phyloP scores from a whole-genome alignment of 2,329 filamentous ascomycete genomes.

The Lasiodiplodia citricola region DNA sequence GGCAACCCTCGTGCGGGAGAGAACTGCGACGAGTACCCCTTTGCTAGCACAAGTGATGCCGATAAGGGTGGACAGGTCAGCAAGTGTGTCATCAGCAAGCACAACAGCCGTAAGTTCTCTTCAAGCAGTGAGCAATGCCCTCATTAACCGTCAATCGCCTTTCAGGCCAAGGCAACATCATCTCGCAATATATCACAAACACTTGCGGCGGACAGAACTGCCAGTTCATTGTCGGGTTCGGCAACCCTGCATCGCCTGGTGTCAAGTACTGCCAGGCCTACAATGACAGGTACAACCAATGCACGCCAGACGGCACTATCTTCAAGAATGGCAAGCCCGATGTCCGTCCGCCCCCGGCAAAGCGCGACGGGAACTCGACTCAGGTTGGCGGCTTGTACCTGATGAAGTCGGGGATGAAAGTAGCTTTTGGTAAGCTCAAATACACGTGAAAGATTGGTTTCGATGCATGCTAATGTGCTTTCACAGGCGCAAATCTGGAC shows the following conservation, averaged over 20 bases:
- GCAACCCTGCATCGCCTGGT: background rate
- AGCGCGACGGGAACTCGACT: background rate
- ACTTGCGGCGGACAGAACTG: background rate
- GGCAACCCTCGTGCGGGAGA: background rate
- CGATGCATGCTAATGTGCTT: background rate
- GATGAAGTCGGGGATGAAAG: background rate
- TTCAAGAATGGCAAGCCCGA: background rate
- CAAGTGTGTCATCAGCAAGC: constrained; percentile 30
- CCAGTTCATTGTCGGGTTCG: background rate
- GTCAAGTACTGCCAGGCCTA: background rate
- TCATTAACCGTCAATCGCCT: too few species aligned
- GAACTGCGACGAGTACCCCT: background rate
- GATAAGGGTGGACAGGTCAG: background rate
- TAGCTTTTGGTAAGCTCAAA: background rate
- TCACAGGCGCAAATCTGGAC: background rate
- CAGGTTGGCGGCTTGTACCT: background rate
- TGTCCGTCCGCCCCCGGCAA: background rate
- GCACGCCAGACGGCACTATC: background rate
- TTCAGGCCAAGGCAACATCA: background rate
- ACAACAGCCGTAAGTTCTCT: constrained; percentile 30
- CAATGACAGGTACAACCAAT: background rate
- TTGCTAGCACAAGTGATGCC: background rate
- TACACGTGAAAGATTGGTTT: background rate
- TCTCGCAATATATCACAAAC: background rate
- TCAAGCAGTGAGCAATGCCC: too few species aligned